These are phyloP conservation scores for Scedosporium apiospermum DNA, from an alignment of 2,329 filamentous ascomycete species.

Conservation along the genomic window DNA sequence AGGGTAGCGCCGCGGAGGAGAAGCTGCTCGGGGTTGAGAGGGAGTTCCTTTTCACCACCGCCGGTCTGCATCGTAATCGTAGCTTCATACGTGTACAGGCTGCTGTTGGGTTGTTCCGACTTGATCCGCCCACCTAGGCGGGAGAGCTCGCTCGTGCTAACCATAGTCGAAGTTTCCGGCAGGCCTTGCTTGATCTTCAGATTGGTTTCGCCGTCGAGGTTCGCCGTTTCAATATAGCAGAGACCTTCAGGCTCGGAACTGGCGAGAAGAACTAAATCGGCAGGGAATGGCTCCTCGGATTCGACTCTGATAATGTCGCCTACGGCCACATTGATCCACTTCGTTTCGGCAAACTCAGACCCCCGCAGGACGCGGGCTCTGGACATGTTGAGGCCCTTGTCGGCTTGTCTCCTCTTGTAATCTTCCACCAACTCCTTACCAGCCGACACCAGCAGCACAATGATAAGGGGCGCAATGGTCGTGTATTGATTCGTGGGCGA, in stretches of 20 bases:
- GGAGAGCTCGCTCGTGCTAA: constrained; percentile 79
- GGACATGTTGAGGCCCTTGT: constrained; percentile 79
- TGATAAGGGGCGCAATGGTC: constrained; percentile 84
- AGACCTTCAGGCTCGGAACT: constrained; percentile 95
- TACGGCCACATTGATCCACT: constrained; percentile 88
- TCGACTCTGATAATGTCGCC: constrained; percentile 90
- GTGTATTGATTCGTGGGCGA: constrained; percentile 94
- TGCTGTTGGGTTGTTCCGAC: constrained; percentile 97
- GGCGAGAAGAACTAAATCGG: constrained; percentile 83
- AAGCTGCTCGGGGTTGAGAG: constrained; percentile 85
- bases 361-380: constrained; percentile 76
- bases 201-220: constrained; percentile 95
- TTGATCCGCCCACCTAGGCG: constrained; percentile 77
- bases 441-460: constrained; percentile 89
- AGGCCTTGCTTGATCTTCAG: constrained; percentile 97
- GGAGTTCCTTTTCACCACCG: constrained; percentile 85
- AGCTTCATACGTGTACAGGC: constrained; percentile 95
- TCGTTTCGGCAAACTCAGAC: constrained; percentile 73
- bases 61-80: constrained; percentile 85
- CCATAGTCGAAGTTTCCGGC: constrained; percentile 80
- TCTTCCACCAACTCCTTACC: constrained; percentile 93
- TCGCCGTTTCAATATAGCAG: constrained; percentile 98
- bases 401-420: constrained; percentile 78
- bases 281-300: constrained; percentile 90
- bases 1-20: constrained; percentile 87